A percentile compares a stretch with the other conserved stretches of the same genome.
phyloP scores from a whole-genome alignment of 2,329 filamentous ascomycete genomes.

The Fusarium domesticum region DNA sequence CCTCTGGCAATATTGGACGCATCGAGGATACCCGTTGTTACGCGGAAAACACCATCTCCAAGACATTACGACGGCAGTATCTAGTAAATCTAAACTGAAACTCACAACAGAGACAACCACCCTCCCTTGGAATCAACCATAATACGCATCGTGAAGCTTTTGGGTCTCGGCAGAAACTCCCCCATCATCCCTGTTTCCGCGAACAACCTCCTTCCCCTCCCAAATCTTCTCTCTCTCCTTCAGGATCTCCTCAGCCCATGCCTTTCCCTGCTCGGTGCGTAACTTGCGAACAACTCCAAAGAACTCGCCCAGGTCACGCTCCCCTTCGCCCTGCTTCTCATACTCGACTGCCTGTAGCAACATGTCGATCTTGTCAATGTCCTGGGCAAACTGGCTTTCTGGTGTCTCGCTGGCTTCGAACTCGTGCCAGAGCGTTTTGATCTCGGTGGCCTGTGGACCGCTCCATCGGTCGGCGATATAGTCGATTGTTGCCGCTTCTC shows the following conservation, averaged over 20 bases:
- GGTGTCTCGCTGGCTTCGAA: conserved; percentile 84
- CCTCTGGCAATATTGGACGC: no score
- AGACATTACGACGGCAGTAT: no score
- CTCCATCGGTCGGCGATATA: conserved; percentile 74
- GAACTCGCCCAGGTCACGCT: conserved; percentile 81
- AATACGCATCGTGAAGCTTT: conserved; percentile 19
- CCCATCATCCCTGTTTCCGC: conserved; percentile 43
- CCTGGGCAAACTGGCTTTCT: conserved; percentile 88
- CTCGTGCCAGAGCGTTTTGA: conserved; percentile 84
- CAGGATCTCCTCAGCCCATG: conserved; percentile 74
- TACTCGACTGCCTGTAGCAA: conserved; percentile 96
- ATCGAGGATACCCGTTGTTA: no score
- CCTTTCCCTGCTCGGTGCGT: conserved; percentile 70
- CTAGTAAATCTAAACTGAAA: no score
- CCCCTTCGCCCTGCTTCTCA: conserved; percentile 65
- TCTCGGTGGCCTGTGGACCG: conserved; percentile 62
- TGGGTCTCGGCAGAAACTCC: conserved; percentile 34
- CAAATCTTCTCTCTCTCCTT: conserved; percentile 72
- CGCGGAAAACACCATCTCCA: no score
- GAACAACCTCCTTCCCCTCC: conserved; percentile 48
- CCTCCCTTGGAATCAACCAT: no score
- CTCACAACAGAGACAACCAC: not conserved
- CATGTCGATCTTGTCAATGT: conserved; percentile 95
- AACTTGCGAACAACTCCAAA: conserved; percentile 72
- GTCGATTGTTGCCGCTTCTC: conserved; percentile 86